Conservation (phyloP, 768 basidiomycete genomes). For the Chalciporus sphaerocephalus region DNA sequence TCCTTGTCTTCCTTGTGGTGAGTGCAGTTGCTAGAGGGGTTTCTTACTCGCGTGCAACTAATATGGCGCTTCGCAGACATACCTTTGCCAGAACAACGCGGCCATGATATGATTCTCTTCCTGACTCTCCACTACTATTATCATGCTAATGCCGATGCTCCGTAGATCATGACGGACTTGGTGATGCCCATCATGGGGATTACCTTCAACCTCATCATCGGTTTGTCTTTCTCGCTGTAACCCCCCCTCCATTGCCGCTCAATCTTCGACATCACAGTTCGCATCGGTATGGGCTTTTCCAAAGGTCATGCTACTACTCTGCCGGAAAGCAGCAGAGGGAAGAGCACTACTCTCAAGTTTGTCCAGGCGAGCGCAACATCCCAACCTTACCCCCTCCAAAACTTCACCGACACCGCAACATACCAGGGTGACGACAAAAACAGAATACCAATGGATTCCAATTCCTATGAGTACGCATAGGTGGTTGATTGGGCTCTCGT, state of each 20-base stretch:
- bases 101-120: constrained; percentile 4
- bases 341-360: not conserved
- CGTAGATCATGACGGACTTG: constrained; percentile 7
- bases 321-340: not conserved
- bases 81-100: constrained; percentile 3
- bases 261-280: not conserved
- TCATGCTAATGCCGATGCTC: not conserved
- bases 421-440: not conserved
- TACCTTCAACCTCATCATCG: constrained; percentile 8
- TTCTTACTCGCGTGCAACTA: not conserved
- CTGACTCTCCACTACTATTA: not conserved
- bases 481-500: not conserved
- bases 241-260: not conserved
- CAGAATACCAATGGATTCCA: too few species aligned
- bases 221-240: not conserved
- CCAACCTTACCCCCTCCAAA: not conserved
- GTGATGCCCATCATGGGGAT: constrained; percentile 10
- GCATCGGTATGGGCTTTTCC: not conserved
- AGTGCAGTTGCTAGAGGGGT: not conserved
- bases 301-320: not conserved
- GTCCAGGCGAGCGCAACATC: not conserved
- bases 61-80: not conserved
- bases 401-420: not conserved
- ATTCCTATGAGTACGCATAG: not conserved
- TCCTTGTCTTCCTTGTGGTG: constrained; percentile 6